These are phyloP conservation scores for Boletales sp. DNA, from an alignment of 768 basidiomycete species.

Conservation along the genomic window DNA sequence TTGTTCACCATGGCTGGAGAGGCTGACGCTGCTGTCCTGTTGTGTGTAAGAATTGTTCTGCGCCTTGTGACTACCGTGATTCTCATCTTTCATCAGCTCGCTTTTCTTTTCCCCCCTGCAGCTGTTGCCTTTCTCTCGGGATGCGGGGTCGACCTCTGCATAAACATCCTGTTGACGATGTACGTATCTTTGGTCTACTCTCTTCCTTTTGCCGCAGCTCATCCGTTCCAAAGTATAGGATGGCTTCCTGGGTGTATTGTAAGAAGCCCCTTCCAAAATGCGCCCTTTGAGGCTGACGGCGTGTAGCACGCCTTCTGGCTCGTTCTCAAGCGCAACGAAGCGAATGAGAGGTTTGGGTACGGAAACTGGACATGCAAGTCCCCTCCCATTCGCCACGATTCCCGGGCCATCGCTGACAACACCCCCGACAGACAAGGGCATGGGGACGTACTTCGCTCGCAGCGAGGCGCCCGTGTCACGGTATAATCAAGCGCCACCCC, in stretches of 20 bases:
- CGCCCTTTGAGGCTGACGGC: not conserved
- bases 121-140: constrained; percentile 72
- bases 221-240: constrained; percentile 48
- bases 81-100: constrained; percentile 44
- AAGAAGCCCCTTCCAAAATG: constrained; percentile 6
- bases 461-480: no score
- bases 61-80: no score
- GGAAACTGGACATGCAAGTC: constrained; percentile 25
- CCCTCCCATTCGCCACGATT: not conserved
- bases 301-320: constrained; percentile 79
- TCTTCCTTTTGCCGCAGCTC: no score
- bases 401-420: not conserved
- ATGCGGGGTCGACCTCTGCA: constrained; percentile 77
- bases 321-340: constrained; percentile 77
- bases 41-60: constrained; percentile 3
- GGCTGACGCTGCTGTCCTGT: constrained; percentile 5
- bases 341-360: constrained; percentile 48
- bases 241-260: constrained; percentile 64
- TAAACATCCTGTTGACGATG: constrained; percentile 78
- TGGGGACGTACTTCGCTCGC: constrained; percentile 6
- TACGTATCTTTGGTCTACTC: constrained; percentile 31
- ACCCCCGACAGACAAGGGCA: constrained; percentile 12
- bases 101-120: constrained; percentile 76
- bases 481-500: no score
- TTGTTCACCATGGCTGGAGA: constrained; percentile 14